phyloP scores from a whole-genome alignment of 352 stramenopile genomes.

The Halophytophthora polymorphica region DNA sequence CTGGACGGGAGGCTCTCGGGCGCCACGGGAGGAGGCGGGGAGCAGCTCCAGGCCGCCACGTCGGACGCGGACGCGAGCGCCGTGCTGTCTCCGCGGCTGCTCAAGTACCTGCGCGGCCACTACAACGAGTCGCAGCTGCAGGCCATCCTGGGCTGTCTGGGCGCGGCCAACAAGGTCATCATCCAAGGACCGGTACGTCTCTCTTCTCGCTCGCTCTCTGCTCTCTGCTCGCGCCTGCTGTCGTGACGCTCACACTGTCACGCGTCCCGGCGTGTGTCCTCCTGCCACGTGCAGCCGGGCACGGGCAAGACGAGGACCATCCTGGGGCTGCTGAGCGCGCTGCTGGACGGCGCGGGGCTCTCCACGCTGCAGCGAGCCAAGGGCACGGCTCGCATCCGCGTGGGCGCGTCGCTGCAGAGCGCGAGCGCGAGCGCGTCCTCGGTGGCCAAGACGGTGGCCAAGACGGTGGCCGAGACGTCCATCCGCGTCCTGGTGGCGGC shows the following conservation, averaged over 20 bases:
- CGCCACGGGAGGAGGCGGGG: conserved; percentile 4
- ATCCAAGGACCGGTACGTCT: conserved; percentile 78
- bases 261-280: neutral
- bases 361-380: conserved; percentile 43
- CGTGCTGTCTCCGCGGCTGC: conserved; percentile 41
- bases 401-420: conserved; percentile 62
- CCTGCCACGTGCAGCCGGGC: conserved; percentile 40
- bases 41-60: conserved; percentile 3
- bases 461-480: conserved; percentile 50
- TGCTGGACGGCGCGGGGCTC: conserved; percentile 69
- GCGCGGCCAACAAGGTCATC: conserved; percentile 59
- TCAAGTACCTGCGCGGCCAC: conserved; percentile 45
- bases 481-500: conserved; percentile 76
- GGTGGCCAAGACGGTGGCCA: conserved; percentile 41
- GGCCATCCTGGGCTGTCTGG: conserved; percentile 65
- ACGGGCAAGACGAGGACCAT: conserved; percentile 87
- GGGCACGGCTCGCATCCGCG: conserved; percentile 57
- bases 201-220: neutral
- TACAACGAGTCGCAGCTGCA: conserved; percentile 77
- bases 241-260: neutral
- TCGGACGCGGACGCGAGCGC: conserved; percentile 3
- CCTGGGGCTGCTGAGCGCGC: conserved; percentile 61
- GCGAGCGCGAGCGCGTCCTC: conserved; percentile 18
- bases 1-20: conserved; percentile 33
- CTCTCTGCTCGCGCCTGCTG: conserved; percentile 1